These are phyloP conservation scores for Cucurbita ficifolia DNA, from an alignment of 306 rosid genomes.

Conservation along the genomic window DNA sequence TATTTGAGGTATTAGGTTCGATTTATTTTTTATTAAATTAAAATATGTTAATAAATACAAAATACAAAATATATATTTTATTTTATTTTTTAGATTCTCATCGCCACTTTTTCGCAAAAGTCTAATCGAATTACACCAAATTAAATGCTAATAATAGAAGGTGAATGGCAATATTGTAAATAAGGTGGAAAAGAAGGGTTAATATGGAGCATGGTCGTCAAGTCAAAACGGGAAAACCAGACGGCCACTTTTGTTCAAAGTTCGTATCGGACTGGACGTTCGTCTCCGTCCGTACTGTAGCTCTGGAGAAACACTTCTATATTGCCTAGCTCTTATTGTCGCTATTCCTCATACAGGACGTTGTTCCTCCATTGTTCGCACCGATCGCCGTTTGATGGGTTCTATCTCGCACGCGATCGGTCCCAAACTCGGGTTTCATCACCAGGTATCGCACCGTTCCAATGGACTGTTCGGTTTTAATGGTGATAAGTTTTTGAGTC, in stretches of 20 bases:
- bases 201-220: too few relatives aligned
- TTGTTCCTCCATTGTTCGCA: neutral
- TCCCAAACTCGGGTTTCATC: conserved; percentile 21
- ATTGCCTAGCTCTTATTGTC: neutral
- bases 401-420: conserved; percentile 40
- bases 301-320: neutral
- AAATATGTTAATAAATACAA: too few relatives aligned
- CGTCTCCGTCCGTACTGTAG: neutral
- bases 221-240: too few relatives aligned
- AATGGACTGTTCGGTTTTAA: conserved; percentile 4
- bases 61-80: too few relatives aligned
- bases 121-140: too few relatives aligned
- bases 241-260: neutral
- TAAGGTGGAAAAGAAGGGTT: too few relatives aligned
- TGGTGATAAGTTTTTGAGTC: neutral
- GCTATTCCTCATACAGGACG: neutral
- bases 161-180: too few relatives aligned
- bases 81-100: too few relatives aligned
- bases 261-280: neutral
- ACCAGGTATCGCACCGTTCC: conserved; percentile 11
- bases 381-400: conserved; percentile 33
- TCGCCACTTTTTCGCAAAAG: too few relatives aligned
- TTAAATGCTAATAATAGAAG: too few relatives aligned
- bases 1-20: too few relatives aligned
- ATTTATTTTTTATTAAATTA: too few relatives aligned